Conservation (phyloP, 2,329 filamentous ascomycete genomes). For the Talaromyces sp. region DNA sequence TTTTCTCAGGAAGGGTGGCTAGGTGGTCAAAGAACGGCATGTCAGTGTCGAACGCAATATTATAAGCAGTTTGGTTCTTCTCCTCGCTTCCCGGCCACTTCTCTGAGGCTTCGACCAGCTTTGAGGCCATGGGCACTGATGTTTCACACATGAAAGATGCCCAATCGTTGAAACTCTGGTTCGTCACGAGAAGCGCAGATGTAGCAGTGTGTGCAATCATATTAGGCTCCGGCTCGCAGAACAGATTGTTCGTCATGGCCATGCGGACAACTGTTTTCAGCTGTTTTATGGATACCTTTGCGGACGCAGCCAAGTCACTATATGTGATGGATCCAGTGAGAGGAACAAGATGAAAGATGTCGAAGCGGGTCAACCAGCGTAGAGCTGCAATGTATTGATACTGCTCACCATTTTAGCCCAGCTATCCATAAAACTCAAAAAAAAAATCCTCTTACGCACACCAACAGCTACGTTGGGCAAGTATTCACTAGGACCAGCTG, state of each 20-base stretch:
- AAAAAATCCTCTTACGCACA: no score
- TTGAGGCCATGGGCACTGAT: conserved; percentile 13
- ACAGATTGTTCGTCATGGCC: conserved; percentile 55
- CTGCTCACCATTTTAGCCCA: no score
- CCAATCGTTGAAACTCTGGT: conserved; percentile 40
- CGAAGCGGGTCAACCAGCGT: conserved; percentile 24
- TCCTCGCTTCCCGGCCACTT: conserved; percentile 15
- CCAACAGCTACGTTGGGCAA: no score
- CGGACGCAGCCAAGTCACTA: conserved; percentile 18
- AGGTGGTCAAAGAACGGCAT: conserved; percentile 31
- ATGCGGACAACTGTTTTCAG: conserved; percentile 43
- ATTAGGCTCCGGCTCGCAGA: conserved; percentile 48
- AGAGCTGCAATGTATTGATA: no score
- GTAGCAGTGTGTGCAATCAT: conserved; percentile 52
- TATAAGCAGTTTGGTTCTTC: conserved; percentile 21
- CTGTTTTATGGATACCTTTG: conserved; percentile 18
- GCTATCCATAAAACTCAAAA: no score
- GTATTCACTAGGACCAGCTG: no score
- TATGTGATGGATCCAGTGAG: conserved; percentile 19
- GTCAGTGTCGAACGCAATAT: conserved; percentile 23
- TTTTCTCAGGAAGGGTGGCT: conserved; percentile 23
- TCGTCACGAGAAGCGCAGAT: conserved; percentile 41
- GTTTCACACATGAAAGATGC: conserved; percentile 44
- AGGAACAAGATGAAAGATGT: conserved; percentile 25
- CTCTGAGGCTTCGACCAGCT: conserved; percentile 21